Conservation (phyloP, 257 asterid species). For the Thymus quinquecostatus region DNA sequence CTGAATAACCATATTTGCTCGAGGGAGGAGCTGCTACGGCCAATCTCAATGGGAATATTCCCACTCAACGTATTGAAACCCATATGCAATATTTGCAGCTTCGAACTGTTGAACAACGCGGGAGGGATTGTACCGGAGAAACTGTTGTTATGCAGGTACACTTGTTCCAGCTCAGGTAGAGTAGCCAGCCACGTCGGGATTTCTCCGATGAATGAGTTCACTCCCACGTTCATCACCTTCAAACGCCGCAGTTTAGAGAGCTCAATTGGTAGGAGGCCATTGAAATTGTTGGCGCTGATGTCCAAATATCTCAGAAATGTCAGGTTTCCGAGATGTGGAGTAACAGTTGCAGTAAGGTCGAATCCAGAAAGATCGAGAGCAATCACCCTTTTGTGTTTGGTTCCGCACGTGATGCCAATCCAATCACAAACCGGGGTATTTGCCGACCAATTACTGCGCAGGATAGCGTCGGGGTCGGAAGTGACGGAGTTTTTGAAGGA, state of each 20-base stretch:
- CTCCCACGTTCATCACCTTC: too few species aligned
- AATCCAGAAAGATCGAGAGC: background rate
- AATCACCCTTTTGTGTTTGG: background rate
- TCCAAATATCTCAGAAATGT: background rate
- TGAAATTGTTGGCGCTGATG: background rate
- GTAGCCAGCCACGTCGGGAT: background rate
- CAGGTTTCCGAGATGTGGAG: slow-evolving; percentile 11
- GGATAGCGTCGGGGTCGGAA: too few species aligned
- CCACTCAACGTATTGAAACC: background rate
- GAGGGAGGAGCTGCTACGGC: background rate
- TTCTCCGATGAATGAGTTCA: background rate
- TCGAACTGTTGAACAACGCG: background rate
- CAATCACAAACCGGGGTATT: too few species aligned
- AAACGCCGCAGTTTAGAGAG: too few species aligned
- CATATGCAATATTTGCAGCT: background rate
- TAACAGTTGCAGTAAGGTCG: background rate
- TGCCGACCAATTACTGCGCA: too few species aligned
- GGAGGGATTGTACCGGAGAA: background rate
- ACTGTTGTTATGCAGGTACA: background rate
- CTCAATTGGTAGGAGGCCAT: background rate
- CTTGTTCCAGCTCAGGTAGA: background rate
- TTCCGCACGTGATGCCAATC: background rate
- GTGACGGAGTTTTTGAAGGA: too few species aligned
- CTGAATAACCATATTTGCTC: background rate
- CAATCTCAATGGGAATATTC: background rate